Evolutionary conservation across 2,329 filamentous ascomycete genomes (phyloP).

Genomic region (Diaporthe sp.): DNA sequence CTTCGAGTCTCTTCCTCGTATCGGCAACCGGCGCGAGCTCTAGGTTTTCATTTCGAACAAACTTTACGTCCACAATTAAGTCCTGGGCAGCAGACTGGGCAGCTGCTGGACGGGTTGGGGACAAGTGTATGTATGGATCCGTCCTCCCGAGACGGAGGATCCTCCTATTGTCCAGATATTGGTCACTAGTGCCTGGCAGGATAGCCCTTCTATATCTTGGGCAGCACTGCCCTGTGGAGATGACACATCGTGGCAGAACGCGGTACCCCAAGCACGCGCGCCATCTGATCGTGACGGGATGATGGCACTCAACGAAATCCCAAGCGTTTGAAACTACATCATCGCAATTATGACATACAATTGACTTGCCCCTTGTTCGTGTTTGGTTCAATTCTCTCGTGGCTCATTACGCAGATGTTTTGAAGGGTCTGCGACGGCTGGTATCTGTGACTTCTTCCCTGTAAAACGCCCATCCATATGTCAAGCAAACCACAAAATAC

Average conservation of each 20-base stretch:
- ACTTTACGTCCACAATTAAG: not conserved
- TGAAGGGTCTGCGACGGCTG: slow-evolving; percentile 12
- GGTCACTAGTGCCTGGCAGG: not conserved
- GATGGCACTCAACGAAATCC: not conserved
- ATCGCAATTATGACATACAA: not conserved
- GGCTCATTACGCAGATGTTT: slow-evolving; percentile 22
- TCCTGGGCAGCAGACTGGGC: not conserved
- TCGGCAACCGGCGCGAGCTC: not conserved
- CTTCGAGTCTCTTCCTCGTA: not conserved
- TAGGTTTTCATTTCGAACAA: not conserved
- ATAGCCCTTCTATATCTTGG: not conserved
- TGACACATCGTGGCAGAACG: not conserved
- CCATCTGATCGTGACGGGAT: not conserved
- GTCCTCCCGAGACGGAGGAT: not conserved
- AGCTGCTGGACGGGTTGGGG: not conserved
- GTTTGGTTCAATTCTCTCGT: not conserved
- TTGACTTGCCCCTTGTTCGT: not conserved
- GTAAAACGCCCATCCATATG: slow-evolving; percentile 28
- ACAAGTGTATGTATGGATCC: not conserved
- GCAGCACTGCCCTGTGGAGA: not conserved
- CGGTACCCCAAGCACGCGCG: not conserved
- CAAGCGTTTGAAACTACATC: not conserved
- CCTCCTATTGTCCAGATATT: not conserved
- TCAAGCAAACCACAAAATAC: slow-evolving; percentile 19
- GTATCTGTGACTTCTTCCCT: slow-evolving; percentile 38